Evolutionary conservation across 75 land plant species (phyloP), one percentile per base, ranked within the genome.

Genomic region (Pinus albicaulis): DNA sequence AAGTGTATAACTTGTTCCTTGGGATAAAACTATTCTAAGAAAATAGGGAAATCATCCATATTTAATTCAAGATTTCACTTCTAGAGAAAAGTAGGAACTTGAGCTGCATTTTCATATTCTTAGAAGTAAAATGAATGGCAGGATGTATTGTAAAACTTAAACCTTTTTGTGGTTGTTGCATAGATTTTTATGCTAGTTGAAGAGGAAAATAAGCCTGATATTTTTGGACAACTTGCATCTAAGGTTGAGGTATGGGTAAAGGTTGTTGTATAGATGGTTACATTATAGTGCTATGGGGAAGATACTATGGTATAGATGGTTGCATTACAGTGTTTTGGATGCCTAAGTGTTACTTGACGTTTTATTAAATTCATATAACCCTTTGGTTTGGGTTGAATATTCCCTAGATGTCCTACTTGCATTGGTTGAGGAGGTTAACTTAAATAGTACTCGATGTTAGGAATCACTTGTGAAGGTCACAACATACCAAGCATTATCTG

Each of bases 401-500:
- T 74, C 57, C 61, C 75, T 62, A 59, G 73, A 62, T 34, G 75
- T 11, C 72, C 79, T 34, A 78, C 74, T 64, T 74, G 77, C 17
- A 76, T 11, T 5, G 75, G 75, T 57, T 77, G 82, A 57, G 38
- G 4, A 14, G 70, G 44, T 34, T 28, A 69, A 56, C 73, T 66
- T 20, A 82, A 52, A 74, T 81, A 31, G 25, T 87, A 85, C 55
- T 53, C 78, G 22, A 76, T 41, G 36, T 79, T 86, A 17, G 87
- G 82, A 77, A 86, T 78, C 91, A 89, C 79, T 83, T 87, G 92
- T 34, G 87, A 90, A 59, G 93, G 60, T 2, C 36, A 2, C 12
- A 91, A 96, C 92, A 91, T 82, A 19, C 98, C 96, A 23, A 95
- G 86, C 89, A 95, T 95, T 59, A 95, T 91, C 84, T 90, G 86